Evolutionary conservation across 2,329 filamentous ascomycete genomes (phyloP), one percentile per base, ranked within the genome.

Genomic region (Thielaviopsis populi): DNA sequence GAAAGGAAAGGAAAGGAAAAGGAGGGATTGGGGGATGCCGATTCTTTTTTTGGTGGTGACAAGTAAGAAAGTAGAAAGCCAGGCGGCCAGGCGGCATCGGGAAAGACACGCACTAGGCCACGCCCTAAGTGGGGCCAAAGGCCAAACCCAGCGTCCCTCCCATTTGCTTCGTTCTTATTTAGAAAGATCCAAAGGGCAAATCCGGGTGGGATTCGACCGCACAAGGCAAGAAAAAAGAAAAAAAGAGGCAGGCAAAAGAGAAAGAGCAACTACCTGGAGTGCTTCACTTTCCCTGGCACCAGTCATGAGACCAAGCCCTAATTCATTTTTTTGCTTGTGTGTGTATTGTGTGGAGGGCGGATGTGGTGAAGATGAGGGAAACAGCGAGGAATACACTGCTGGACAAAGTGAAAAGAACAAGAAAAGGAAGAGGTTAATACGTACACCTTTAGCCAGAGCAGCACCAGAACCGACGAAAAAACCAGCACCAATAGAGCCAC

Each of bases 401-500:
- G n/a, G n/a, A n/a, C n/a, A n/a, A n/a, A n/a, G n/a, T n/a, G n/a
- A n/a, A n/a, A n/a, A 6, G 27, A 61, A 46, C 8, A 17, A 13
- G 5, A 30, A 30, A 40, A 11, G 4, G n/a, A 61, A 8, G 24
- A 22, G 4, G 17, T 65, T 8, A 48, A 42, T 50, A 73, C 75
- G 71, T 73, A 77, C 78, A 73, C 81, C 81, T 65, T 73, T 76
- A 67, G 70, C 70, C n/a, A 83, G 73, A 58, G 81, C 81, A 68
- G 73, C 70, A 68, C 81, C 81, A 42, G 80, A 82, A 69, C 81
- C 80, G 70, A 83, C 81, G 71, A 83, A 84, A 75, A 84, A 82
- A 74, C 81, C 81, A 70, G 81, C 81, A 71, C 81, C 81, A 64
- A 84, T 84, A 40, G 80, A 82, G 66, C 81, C 81, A 70, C 80